Base-by-base conservation (phyloP, 768 basidiomycete genomes). In the Collybia mongolica region DNA sequence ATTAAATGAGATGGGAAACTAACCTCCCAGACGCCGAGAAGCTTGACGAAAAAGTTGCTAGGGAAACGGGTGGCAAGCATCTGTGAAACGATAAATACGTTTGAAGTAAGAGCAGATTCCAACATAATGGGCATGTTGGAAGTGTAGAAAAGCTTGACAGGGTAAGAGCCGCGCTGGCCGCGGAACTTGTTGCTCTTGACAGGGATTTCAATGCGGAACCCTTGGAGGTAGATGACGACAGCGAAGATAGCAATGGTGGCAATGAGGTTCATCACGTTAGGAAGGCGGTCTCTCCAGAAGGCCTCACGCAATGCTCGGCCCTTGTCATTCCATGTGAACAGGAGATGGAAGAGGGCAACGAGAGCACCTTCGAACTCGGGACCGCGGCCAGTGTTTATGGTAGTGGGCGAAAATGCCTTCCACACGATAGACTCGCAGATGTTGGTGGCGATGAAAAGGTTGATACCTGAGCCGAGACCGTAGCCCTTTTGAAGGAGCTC, bases 61-160 rank as follows among this genome's bases (percentile, higher is more conserved):
- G 97, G 97, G 85, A 96, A 98, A 12, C 96, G 82, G 29, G 77
- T 79, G 35, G 88, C 86, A 53, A 98, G 81, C 95, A 98, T 98
- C 72, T 98, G 97, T 24, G 85, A 90, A 60, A 98, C 80, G 69
- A 98, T 90, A 75, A 94, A 98, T 24, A 99, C 85, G 68, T 99
- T 96, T 51, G 84, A 88, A 1, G 93, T 93, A 49, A 98, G 75
- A 12, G 95, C 95, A 12, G 83, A 86, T 73, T 98, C 91, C 53
- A 98, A 82, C 96, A 99, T 99, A 77, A 99, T 98, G 50, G 96
- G 96, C 96, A 98, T 99, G 76, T 98, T 99, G 39, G 84, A 88
- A 14, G 97, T 98, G 73, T 98, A 99, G 76, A 99, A 98, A 32
- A 98, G 83, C 74, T 98, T 98, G 75, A 99, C 82, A 45, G 97